Evolutionary conservation across 495 filamentous ascomycete species (phyloP), one percentile per base, ranked within the genome.

Genomic region (Saxispiralis lemnorum): DNA sequence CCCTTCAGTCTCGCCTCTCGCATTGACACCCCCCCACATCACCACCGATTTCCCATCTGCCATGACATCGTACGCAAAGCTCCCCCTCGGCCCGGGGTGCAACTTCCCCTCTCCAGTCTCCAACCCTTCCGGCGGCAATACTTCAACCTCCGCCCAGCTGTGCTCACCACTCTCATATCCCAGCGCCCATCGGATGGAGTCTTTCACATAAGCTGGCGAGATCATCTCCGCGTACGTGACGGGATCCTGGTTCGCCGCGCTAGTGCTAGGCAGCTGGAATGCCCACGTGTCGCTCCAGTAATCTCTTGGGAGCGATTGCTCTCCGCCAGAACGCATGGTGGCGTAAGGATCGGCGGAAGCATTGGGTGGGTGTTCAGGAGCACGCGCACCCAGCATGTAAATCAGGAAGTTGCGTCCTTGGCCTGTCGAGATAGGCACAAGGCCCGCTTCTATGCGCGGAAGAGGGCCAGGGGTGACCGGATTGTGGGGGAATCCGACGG

Each of bases 1-100:
- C 0, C 62, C 65, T 48, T 70, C 63, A 12, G 41, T 51, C 46
- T 69, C 64, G 3, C 67, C 66, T 35, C 64, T 63, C 9, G 61
- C 59, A 52, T 71, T 66, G 6, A 62, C 39, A 0, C 71, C 70
- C 24, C 71, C 70, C 69, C 69, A 75, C 4, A 73, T 14, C 24
- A 72, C 57, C 2, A 71, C 56, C 0, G 55, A 63, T 39, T 54
- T 57, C 21, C 66, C 64, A 44, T 62, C 61, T 14, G 57, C 24
- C 19, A 64, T 64, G 6, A 56, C 47, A 47, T 62, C 65, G 21
- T 59, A 62, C 1, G 59, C 70, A 46, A 71, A 69, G 42, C 54
- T 62, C 1, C 56, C 63, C 35, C 70, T 55, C 14, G 68, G 68
- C 0, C 69, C 68, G 0, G 71, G 69, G 54, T 74, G 71, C 7